These are phyloP conservation scores for Kodamaea suecica DNA, from an alignment of 1,139 yeast genomes.

Conservation along the genomic window DNA sequence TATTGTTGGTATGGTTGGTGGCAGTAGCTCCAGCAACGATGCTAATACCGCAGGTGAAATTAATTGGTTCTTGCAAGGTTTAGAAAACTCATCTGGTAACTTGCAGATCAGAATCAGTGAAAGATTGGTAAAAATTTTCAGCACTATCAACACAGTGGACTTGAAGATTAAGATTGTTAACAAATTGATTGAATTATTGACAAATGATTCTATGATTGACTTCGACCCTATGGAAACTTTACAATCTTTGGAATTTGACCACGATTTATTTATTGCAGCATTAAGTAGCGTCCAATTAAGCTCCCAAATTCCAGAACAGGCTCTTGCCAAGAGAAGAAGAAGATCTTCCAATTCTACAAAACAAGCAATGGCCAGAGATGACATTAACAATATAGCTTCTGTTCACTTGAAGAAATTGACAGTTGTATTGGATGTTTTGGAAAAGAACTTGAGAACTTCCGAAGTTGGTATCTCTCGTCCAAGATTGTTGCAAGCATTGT, in stretches of 20 bases:
- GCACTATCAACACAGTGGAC: slow-evolving; percentile 50
- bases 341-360: slow-evolving; percentile 73
- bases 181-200: slow-evolving; percentile 55
- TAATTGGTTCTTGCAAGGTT: slow-evolving; percentile 55
- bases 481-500: slow-evolving; percentile 53
- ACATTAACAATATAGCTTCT: slow-evolving; percentile 71
- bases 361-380: slow-evolving; percentile 70
- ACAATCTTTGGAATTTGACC: slow-evolving; percentile 45
- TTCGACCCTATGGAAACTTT: slow-evolving; percentile 57
- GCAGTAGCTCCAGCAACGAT: slow-evolving; percentile 38
- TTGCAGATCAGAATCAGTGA: slow-evolving; percentile 54
- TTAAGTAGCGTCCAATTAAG: slow-evolving; percentile 50
- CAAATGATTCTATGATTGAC: slow-evolving; percentile 35
- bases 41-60: slow-evolving; percentile 50
- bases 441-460: slow-evolving; percentile 36
- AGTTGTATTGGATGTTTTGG: slow-evolving; percentile 74
- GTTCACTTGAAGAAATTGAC: slow-evolving; percentile 76
- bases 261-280: slow-evolving; percentile 45
- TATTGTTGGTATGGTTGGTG: slow-evolving; percentile 56
- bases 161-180: slow-evolving; percentile 56
- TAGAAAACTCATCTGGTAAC: slow-evolving; percentile 39
- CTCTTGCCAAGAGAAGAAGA: slow-evolving; percentile 71
- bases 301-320: slow-evolving; percentile 43
- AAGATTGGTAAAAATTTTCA: slow-evolving; percentile 55
- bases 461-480: slow-evolving; percentile 34